Percentiles rank a stretch among this genome's conserved stretches.
Conservation (phyloP, 305 asterid species). For the Coffea humblotiana region DNA sequence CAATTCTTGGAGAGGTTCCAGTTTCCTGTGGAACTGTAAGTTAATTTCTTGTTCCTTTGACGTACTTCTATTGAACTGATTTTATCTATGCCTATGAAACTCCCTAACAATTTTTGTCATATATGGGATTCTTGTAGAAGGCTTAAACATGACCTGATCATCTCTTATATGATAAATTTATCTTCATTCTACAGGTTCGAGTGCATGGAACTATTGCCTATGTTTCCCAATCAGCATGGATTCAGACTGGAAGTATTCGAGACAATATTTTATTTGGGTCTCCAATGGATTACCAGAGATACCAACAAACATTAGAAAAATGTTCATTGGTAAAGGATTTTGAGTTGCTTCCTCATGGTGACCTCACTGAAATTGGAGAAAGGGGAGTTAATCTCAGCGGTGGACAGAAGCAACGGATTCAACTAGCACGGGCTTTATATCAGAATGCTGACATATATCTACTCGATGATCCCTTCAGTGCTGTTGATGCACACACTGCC, state of each 20-base stretch:
- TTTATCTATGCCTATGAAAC: background rate
- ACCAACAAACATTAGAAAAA: slow-evolving; percentile 73
- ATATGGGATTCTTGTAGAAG: background rate
- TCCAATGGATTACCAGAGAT: slow-evolving; percentile 53
- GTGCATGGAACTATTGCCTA: slow-evolving; percentile 82
- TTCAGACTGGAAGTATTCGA: slow-evolving; percentile 89
- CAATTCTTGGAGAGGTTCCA: slow-evolving; percentile 92
- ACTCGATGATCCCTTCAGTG: slow-evolving; percentile 94
- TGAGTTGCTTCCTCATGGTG: slow-evolving; percentile 82
- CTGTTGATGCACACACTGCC: slow-evolving; percentile 97
- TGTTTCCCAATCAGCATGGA: slow-evolving; percentile 97
- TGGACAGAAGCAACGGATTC: slow-evolving; percentile 92
- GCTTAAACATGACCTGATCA: background rate
- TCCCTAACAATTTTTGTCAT: background rate
- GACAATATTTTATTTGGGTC: slow-evolving; percentile 89
- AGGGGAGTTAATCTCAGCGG: slow-evolving; percentile 98
- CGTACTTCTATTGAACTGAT: background rate
- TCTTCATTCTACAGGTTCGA: slow-evolving; percentile 51
- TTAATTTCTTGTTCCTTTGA: slow-evolving; percentile 12
- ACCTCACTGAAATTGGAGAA: slow-evolving; percentile 94
- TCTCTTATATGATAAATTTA: background rate
- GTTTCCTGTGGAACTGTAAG: slow-evolving; percentile 78
- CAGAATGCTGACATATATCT: slow-evolving; percentile 85
- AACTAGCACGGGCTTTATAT: slow-evolving; percentile 94
- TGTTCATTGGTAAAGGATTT: slow-evolving; percentile 82